Base-by-base conservation (phyloP, 257 asterid species). In the Nicotiana undulata region DNA sequence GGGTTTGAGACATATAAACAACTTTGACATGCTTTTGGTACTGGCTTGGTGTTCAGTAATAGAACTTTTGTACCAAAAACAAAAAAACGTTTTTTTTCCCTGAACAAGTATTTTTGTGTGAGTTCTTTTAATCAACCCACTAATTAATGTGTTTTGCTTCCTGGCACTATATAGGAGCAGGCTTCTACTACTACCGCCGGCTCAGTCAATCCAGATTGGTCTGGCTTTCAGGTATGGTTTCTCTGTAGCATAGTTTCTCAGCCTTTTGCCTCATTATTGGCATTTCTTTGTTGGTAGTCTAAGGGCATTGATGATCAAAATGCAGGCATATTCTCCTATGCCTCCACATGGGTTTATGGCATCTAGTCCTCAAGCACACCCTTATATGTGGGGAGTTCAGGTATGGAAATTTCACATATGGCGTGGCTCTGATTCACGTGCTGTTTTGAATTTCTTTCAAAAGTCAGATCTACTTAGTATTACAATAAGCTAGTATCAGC, bases 341-440 rank as follows among this genome's bases (percentile, higher is more conserved):
- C 98, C 95, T 83, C 97, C 98, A 26, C 97, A 84, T 76, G 98
- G 98, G 63, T 95, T 77, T 88, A 28, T 95, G 92, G 90, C 95
- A 16, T 85, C 98, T 65, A 91, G 87, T 85, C 98, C 98, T 74
- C 98, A 95, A 85, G 87, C 92, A 3, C 98, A 95, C 87, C 97
- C 97, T 51, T 93, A 95, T 81, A 93, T 95, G 98, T 95, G 98
- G 98, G 98, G 98, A 82, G 96, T 94, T 84, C 98, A 95, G 94
- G 98, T 93, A 81, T 52, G 65, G 68, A 75, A 9, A 37, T 74
- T 46, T 74, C 78, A 24, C 60, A 63, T 49, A 24, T 15, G 60
- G 16, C 5, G 5, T 49, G 59, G 59, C 60, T 74, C 15, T 49
- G 61, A 49, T 46, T 74, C 78, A 49, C 0, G 17, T 24, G 61